Evolutionary conservation across 1,284 basidiomycete species (phyloP).

Genomic region (Pyrrhoderma lamaoense): DNA sequence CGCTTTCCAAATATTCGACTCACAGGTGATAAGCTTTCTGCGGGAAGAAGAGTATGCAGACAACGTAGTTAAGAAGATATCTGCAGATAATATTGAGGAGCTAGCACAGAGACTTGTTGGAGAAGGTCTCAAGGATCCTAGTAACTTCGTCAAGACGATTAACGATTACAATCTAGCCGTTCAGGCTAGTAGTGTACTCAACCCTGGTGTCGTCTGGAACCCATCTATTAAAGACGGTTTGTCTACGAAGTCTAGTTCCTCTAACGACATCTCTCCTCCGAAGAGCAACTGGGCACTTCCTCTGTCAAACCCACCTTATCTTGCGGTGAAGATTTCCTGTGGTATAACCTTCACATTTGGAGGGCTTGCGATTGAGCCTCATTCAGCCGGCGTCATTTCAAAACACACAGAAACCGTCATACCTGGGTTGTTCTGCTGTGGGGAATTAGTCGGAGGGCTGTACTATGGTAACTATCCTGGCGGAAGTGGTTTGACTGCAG

Average conservation of each 20-base stretch:
- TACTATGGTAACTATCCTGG: constrained; percentile 62
- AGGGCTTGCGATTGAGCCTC: constrained; percentile 50
- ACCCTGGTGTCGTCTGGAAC: constrained; percentile 40
- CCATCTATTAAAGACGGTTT: constrained; percentile 57
- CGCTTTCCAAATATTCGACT: constrained; percentile 60
- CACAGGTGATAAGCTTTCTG: constrained; percentile 35
- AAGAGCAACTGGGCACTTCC: constrained; percentile 58
- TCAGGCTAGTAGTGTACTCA: constrained; percentile 29
- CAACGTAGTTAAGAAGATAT: constrained; percentile 46
- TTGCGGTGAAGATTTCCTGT: constrained; percentile 60
- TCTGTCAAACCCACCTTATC: constrained; percentile 44
- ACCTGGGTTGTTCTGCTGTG: constrained; percentile 51
- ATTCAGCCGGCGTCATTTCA: constrained; percentile 44
- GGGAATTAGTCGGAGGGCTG: constrained; percentile 59
- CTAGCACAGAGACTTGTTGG: constrained; percentile 41
- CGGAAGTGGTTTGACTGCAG: constrained; percentile 59
- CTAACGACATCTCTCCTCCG: constrained; percentile 29
- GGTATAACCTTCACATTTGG: constrained; percentile 70
- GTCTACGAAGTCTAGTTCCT: constrained; percentile 33
- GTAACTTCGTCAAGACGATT: constrained; percentile 40
- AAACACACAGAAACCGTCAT: constrained; percentile 36
- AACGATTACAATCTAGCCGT: constrained; percentile 46
- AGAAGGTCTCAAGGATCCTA: constrained; percentile 39
- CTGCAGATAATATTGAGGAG: constrained; percentile 40
- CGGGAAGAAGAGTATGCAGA: constrained; percentile 60